Evolutionary conservation across 108 stramenopile species (phyloP), one percentile per base, ranked within the genome.

Genomic region (Cyclotella kingstonii): DNA sequence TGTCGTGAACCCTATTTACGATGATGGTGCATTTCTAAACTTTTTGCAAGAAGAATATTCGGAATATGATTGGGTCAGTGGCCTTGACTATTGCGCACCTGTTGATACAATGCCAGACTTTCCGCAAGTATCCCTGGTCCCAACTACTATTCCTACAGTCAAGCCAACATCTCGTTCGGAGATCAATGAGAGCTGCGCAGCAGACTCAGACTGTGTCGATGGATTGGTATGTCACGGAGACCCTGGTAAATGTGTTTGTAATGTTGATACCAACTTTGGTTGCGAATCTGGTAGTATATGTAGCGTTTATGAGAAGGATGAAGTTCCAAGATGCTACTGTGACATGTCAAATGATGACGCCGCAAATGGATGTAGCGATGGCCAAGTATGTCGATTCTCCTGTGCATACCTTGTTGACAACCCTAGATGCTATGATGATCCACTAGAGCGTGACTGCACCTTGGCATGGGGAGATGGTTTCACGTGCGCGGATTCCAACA

Each of bases 81-180:
- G 36, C 23, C 45, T 47, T 3, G 46, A 46, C 33, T 62, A 23
- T 22, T 62, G 60, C 25, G 60, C 48, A 30, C 45, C 45, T 11
- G 60, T 62, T 17, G 60, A 62, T 23, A 62, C 60, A 3, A 62
- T 62, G 60, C 60, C 60, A 6, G 60, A 62, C 5, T 47, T 36
- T n/a, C 60, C 60, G 11, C 8, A 49, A 38, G 33, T 62, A 0
- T 27, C 47, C 7, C 23, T 49, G 10, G 33, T 30, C 18, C 60
- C 60, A 1, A 62, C 60, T 5, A 23, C 60, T n/a, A 36, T 43
- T 1, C 60, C 60, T 2, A 62, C 60, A 2, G 47, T 27, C 1
- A 62, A 62, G 21, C 60, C 60, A 21, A 62, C 60, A 2, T 2
- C 12, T 8, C 19, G 27, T 11, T 26, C 23, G 12, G 60, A 34